These are phyloP conservation scores for Lotus japonicus DNA, from an alignment of 306 rosid genomes.

Conservation along the genomic window DNA sequence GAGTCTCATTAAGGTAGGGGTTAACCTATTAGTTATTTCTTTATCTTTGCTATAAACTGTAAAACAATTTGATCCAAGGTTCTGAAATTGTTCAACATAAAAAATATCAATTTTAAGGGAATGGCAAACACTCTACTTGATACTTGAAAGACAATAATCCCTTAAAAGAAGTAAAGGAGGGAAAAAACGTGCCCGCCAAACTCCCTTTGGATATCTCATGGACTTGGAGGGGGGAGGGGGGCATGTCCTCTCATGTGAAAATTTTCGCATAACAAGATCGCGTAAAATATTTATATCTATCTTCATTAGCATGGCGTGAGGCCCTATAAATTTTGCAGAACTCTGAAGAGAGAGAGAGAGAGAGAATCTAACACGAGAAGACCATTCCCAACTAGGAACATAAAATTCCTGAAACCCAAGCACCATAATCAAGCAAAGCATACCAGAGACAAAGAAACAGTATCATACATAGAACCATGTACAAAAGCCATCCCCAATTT, in stretches of 20 bases:
- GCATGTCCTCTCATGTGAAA: too few relatives aligned
- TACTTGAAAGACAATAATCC: not conserved
- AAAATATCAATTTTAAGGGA: not conserved
- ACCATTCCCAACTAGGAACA: not conserved
- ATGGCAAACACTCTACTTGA: not conserved
- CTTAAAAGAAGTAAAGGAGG: not conserved
- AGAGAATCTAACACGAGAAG: not conserved
- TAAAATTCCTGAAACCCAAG: not conserved
- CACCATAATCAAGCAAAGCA: not conserved
- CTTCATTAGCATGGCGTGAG: too few relatives aligned
- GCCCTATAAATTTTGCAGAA: not conserved
- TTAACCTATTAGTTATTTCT: not conserved
- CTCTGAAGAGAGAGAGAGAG: too few relatives aligned
- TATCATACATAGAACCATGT: not conserved
- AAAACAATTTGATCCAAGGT: not conserved
- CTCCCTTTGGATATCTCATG: too few relatives aligned
- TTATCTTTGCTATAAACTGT: not conserved
- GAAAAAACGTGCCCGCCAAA: too few relatives aligned
- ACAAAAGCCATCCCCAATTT: not conserved
- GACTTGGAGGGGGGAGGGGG: too few relatives aligned
- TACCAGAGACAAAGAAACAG: not conserved
- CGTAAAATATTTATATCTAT: too few relatives aligned
- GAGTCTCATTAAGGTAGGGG: too few relatives aligned
- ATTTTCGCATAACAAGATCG: too few relatives aligned
- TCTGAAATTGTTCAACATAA: not conserved